These are phyloP conservation scores for Cladosporium sp. DNA, from an alignment of 2,329 filamentous ascomycete species.

Conservation along the genomic window DNA sequence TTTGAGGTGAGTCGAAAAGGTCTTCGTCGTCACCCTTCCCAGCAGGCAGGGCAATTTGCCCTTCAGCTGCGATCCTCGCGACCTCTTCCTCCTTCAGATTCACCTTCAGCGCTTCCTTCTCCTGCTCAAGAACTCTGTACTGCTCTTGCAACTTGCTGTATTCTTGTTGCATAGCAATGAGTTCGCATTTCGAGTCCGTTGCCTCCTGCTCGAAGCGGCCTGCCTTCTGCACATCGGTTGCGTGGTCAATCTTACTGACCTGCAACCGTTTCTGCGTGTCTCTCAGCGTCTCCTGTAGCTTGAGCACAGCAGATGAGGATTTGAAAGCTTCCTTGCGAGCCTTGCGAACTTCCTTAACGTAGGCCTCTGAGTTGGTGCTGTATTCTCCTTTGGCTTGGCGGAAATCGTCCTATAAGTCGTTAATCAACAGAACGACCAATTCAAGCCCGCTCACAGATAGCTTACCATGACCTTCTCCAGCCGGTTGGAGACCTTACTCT, in stretches of 20 bases:
- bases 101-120: conserved; percentile 69
- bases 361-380: conserved; percentile 41
- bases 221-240: conserved; percentile 10
- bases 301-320: conserved; percentile 64
- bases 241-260: conserved; percentile 14
- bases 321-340: conserved; percentile 72
- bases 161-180: conserved; percentile 63
- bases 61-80: conserved; percentile 67
- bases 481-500: conserved; percentile 62
- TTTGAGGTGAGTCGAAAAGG: conserved; percentile 60
- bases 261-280: conserved; percentile 12
- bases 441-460: background rate
- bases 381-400: conserved; percentile 62
- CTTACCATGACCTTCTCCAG: conserved; percentile 67
- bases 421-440: background rate
- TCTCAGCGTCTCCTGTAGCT: conserved; percentile 61
- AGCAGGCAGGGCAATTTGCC: conserved; percentile 61
- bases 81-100: conserved; percentile 71
- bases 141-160: conserved; percentile 60
- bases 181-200: conserved; percentile 62
- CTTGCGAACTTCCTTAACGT: conserved; percentile 70
- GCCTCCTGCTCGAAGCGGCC: conserved; percentile 57
- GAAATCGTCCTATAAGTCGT: conserved; percentile 63
- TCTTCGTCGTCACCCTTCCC: conserved; percentile 50
- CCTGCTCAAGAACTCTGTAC: conserved; percentile 64